Evolutionary conservation across 441 rosid genomes (phyloP).

Genomic region (Adansonia madagascariensis): DNA sequence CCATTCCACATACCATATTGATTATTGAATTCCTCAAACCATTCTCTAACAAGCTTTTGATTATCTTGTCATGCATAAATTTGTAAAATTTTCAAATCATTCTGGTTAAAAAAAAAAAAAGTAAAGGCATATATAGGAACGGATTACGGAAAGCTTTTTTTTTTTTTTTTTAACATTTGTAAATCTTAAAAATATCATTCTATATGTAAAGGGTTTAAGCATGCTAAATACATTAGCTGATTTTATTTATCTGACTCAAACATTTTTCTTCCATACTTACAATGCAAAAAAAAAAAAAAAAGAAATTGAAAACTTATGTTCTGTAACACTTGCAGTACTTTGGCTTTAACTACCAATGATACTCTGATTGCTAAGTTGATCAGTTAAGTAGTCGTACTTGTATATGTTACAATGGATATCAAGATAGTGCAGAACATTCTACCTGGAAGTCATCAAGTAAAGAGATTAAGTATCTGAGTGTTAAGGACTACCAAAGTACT

Average conservation of each 20-base stretch:
- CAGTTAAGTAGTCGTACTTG: not conserved
- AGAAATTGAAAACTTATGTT: not conserved
- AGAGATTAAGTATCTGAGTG: constrained; percentile 1
- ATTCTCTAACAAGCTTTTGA: not conserved
- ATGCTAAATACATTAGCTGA: not conserved
- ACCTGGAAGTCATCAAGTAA: not conserved
- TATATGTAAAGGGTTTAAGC: not conserved
- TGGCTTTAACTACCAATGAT: not conserved
- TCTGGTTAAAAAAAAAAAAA: not conserved
- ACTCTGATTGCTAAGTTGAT: not conserved
- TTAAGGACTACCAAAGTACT: constrained; percentile 22
- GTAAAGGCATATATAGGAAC: not conserved
- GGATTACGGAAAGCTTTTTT: not conserved
- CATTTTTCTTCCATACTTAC: not conserved
- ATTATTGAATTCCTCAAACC: not conserved
- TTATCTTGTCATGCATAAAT: not conserved
- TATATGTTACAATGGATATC: not conserved
- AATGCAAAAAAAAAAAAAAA: no score
- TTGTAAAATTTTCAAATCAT: not conserved
- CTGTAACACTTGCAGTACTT: not conserved
- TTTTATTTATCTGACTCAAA: not conserved
- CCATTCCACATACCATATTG: not conserved
- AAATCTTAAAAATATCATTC: not conserved
- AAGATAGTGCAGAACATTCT: not conserved
- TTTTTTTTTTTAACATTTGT: not conserved